Evolutionary conservation across 345 rosid genomes (phyloP), one percentile per base, ranked within the genome.

Genomic region (Cardamine chenopodiifolia): DNA sequence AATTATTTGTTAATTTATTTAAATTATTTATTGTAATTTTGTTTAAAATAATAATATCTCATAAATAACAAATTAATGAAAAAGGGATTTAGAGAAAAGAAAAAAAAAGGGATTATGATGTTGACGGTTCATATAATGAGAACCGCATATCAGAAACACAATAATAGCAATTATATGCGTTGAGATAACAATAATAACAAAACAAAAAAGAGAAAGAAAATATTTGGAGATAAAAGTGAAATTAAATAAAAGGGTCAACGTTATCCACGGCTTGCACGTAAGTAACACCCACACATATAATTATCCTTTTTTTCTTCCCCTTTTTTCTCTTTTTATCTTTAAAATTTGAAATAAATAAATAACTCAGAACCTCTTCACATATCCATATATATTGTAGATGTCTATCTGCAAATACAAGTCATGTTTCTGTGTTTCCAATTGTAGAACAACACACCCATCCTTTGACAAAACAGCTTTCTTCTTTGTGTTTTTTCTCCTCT

Each of bases 211-310:
- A 25, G 10, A 15, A 58, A 74, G 20, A 2, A 69, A 23, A 31
- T 19, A 54, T 44, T 64, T 45, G 12, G 35, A 70, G 71, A 64
- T 70, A 56, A 70, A 76, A 53, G 42, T 62, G 44, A 70, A 25
- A 54, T 35, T 49, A 72, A 25, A 53, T 14, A 20, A 72, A 63
- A 22, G 72, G 71, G 78, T 70, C 81, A 80, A 81, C 81, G 47
- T 74, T 84, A 79, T 82, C 83, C 80, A 66, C 71, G 80, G 58
- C 79, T 76, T 67, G 56, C 78, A 57, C 72, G 73, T 60, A 72
- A 78, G 77, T 78, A 52, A 56, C 47, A 54, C 83, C 84, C 67
- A 67, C 80, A 68, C 80, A 62, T 35, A 67, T 72, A 52, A 49
- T 50, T 65, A 54, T 71, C 76, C 25, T 39, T 70, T 39, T 70